These are phyloP conservation scores for Dicorynia guianensis DNA, from an alignment of 306 rosid species.

Conservation along the genomic window DNA sequence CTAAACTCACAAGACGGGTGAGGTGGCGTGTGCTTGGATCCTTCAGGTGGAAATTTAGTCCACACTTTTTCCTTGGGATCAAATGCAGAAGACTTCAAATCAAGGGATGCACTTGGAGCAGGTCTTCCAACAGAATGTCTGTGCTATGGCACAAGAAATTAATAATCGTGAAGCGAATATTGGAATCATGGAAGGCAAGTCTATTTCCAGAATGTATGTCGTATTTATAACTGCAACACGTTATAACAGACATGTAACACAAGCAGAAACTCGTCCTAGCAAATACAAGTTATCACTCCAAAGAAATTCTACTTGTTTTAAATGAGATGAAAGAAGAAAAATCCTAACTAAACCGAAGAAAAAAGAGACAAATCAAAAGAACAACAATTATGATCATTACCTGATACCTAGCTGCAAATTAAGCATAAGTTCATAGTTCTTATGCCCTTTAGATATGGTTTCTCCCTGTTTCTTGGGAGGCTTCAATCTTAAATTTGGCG, in stretches of 20 bases:
- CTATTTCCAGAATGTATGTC: constrained; percentile 28
- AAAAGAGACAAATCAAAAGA: not conserved
- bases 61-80: constrained; percentile 95
- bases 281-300: not conserved
- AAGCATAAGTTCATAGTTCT: constrained; percentile 74
- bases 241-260: not conserved
- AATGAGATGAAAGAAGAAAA: not conserved
- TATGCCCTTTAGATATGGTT: constrained; percentile 72
- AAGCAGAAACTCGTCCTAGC: not conserved
- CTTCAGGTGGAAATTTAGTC: constrained; percentile 97
- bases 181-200: constrained; percentile 36
- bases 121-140: constrained; percentile 99
- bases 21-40: constrained; percentile 97
- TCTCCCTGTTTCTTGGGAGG: constrained; percentile 59
- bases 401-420: constrained; percentile 82
- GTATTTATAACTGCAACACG: not conserved
- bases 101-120: constrained; percentile 90
- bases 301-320: not conserved
- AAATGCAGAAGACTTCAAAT: constrained; percentile 86
- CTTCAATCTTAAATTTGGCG: constrained; percentile 35
- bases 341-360: not conserved
- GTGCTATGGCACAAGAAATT: constrained; percentile 81
- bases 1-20: constrained; percentile 84
- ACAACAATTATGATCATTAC: constrained; percentile 44
- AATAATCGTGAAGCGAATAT: constrained; percentile 56